These are phyloP conservation scores for Vinca major DNA, from an alignment of 305 asterid species.

Conservation along the genomic window DNA sequence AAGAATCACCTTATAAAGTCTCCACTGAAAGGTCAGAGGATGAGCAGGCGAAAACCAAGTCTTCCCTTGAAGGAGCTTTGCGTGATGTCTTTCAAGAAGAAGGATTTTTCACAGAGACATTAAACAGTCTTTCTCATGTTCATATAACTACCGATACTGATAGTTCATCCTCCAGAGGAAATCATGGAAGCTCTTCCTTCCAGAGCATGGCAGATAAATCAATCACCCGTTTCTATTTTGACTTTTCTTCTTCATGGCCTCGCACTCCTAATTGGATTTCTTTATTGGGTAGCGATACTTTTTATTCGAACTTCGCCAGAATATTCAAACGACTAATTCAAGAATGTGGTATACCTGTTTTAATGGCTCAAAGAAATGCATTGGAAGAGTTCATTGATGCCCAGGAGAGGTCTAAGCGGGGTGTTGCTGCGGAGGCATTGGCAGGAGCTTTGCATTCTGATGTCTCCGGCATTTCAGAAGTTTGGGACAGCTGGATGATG, in stretches of 20 bases:
- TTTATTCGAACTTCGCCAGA: slow-evolving; percentile 83
- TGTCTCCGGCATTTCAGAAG: slow-evolving; percentile 74
- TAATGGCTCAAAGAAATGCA: slow-evolving; percentile 59
- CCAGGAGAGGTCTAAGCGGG: slow-evolving; percentile 89
- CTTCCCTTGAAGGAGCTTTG: slow-evolving; percentile 85
- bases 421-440: slow-evolving; percentile 99
- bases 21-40: slow-evolving; percentile 39
- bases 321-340: slow-evolving; percentile 88
- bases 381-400: slow-evolving; percentile 73
- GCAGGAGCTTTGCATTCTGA: slow-evolving; percentile 97
- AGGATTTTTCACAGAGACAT: slow-evolving; percentile 71
- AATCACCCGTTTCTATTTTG: slow-evolving; percentile 86
- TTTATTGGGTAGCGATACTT: slow-evolving; percentile 70
- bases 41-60: slow-evolving; percentile 40
- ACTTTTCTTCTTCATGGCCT: slow-evolving; percentile 98
- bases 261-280: slow-evolving; percentile 98
- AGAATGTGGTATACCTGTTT: slow-evolving; percentile 92
- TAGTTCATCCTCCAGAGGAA: slow-evolving; percentile 66
- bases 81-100: slow-evolving; percentile 81
- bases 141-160: slow-evolving; percentile 77
- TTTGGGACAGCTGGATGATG: slow-evolving; percentile 91
- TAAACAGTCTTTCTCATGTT: slow-evolving; percentile 84
- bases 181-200: slow-evolving; percentile 64
- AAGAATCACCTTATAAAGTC: slow-evolving; percentile 88
- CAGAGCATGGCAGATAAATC: slow-evolving; percentile 95